Conservation (phyloP, 2,329 filamentous ascomycete genomes). For the Nigrospora osmanthi region DNA sequence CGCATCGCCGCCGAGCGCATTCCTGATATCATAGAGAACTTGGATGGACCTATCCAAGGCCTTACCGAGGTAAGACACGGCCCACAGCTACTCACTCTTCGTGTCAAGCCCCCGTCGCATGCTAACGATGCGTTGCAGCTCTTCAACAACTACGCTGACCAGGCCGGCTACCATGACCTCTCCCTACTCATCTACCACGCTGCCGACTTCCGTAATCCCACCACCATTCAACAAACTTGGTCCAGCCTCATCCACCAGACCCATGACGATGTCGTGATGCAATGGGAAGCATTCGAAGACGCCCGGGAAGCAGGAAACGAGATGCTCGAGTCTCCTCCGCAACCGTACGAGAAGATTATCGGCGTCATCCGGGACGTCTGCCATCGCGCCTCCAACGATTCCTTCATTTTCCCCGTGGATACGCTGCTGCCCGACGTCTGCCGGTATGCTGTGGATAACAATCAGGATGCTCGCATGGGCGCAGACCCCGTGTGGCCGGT, state of each 20-base stretch:
- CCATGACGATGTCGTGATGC: constrained; percentile 46
- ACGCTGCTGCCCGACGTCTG: constrained; percentile 55
- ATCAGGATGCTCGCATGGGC: constrained; percentile 49
- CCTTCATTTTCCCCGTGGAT: constrained; percentile 58
- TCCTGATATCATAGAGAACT: constrained; percentile 53
- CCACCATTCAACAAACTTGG: constrained; percentile 82
- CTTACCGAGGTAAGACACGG: constrained; percentile 58
- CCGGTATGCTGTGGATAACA: constrained; percentile 50
- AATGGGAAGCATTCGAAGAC: constrained; percentile 29
- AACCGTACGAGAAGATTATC: constrained; percentile 65
- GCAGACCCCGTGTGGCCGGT: constrained; percentile 51
- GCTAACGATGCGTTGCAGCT: constrained; percentile 43
- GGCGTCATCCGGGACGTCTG: constrained; percentile 57
- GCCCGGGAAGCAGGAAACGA: constrained; percentile 23
- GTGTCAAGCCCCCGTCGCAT: neutral
- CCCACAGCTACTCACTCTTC: neutral
- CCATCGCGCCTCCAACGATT: constrained; percentile 56
- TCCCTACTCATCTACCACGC: constrained; percentile 88
- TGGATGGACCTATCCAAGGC: constrained; percentile 72
- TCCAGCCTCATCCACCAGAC: constrained; percentile 68
- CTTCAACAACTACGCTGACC: constrained; percentile 88
- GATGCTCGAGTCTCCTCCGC: constrained; percentile 26
- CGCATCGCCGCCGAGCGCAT: constrained; percentile 59
- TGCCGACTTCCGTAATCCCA: constrained; percentile 82
- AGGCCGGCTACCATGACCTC: constrained; percentile 87